Evolutionary conservation across 2,329 filamentous ascomycete genomes (phyloP).

Genomic region (Cladosporium cucumerinum): DNA sequence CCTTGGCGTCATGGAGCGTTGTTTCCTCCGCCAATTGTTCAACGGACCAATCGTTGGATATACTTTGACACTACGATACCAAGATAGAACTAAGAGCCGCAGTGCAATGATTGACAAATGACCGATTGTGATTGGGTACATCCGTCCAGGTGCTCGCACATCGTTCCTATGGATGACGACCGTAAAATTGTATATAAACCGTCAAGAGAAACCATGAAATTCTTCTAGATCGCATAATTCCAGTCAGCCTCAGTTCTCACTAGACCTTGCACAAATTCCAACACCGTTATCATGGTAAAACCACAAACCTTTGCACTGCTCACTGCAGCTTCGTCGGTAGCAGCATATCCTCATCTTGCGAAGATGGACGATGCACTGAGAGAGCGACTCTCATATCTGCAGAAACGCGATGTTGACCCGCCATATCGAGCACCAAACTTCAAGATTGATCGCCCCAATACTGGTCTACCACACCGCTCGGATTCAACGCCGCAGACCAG

Average conservation of each 20-base stretch:
- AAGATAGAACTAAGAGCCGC: not conserved
- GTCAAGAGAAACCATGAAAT: not conserved
- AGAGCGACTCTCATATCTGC: not conserved
- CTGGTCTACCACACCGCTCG: not conserved
- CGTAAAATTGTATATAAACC: not conserved
- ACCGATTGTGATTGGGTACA: not conserved
- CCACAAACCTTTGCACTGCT: not conserved
- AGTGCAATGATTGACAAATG: not conserved
- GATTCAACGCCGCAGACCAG: constrained; percentile 26
- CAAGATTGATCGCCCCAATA: constrained; percentile 6
- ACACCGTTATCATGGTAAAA: not conserved
- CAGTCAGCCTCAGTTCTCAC: not conserved
- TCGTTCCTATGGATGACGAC: not conserved
- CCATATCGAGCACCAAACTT: not conserved
- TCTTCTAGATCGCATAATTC: not conserved
- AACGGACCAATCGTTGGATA: not conserved
- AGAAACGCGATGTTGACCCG: not conserved
- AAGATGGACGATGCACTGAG: not conserved
- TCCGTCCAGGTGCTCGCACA: too few relatives aligned
- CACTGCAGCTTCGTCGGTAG: not conserved
- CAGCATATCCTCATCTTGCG: not conserved
- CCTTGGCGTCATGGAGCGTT: not conserved
- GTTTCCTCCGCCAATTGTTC: not conserved
- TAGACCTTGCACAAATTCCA: not conserved
- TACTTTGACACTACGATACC: not conserved